A percentile compares a stretch with the other conserved stretches of the same genome.
Conservation (phyloP, 306 rosid genomes). For the Prunus padus region DNA sequence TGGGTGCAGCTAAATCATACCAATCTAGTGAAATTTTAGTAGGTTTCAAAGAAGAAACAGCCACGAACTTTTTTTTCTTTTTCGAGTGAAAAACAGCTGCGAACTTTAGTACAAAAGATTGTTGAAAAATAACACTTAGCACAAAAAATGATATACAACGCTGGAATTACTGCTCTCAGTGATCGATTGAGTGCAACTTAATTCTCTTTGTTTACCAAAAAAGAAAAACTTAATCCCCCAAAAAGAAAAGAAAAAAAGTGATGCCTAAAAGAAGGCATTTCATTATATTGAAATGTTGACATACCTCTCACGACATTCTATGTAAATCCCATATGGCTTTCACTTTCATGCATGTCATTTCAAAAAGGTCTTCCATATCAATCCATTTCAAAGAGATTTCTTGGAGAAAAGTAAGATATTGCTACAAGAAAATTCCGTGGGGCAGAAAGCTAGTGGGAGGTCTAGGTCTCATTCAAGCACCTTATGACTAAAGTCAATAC, state of each 20-base stretch:
- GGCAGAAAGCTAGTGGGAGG: background rate
- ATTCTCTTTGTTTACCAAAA: background rate
- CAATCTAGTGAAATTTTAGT: no score
- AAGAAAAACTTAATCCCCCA: background rate
- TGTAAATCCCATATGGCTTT: background rate
- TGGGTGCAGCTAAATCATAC: no score
- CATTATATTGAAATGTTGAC: background rate
- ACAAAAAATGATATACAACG: background rate
- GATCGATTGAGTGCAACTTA: background rate
- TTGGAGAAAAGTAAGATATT: background rate
- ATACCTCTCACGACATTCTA: background rate
- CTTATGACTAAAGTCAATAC: background rate
- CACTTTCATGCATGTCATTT: background rate
- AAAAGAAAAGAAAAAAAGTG: background rate
- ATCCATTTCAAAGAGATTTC: background rate
- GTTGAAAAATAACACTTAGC: background rate
- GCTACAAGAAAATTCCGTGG: constrained; percentile 3
- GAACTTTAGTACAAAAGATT: no score
- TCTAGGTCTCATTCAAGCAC: background rate
- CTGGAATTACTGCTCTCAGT: background rate
- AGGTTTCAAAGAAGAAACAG: no score
- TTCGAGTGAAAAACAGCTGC: no score
- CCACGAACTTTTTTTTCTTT: no score
- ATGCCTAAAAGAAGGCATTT: no score
- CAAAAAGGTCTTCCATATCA: background rate